Base-by-base conservation (phyloP, 2,329 filamentous ascomycete genomes). In the Volutella citrinella region DNA sequence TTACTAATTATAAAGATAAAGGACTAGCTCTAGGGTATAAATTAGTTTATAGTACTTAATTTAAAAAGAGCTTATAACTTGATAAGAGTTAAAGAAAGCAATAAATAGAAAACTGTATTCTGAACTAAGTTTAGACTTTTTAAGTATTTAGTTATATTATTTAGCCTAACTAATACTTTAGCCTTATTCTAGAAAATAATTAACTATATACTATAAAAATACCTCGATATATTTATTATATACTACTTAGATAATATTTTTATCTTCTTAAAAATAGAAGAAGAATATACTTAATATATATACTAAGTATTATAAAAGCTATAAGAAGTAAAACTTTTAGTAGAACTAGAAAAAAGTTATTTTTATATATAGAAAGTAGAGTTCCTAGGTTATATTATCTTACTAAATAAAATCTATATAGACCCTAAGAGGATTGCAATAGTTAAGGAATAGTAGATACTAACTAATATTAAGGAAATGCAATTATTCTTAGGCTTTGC, bases 91-190 rank as follows among this genome's bases (percentile, higher is more conserved):
- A 45, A 40, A 16, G 15, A 48, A 48, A 48, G 52, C 10, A 33
- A 65, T 30, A 47, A 64, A 43, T 63, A 43, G 48, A 62, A 59
- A 34, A 64, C 43, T 12, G 48, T 47, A 1, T 67, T 65, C 34
- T 19, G 38, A n/a, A n/a, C n/a, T n/a, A n/a, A n/a, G n/a, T n/a
- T n/a, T n/a, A n/a, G n/a, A n/a, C n/a, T n/a, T n/a, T n/a, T n/a
- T n/a, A n/a, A n/a, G n/a, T n/a, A n/a, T n/a, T n/a, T n/a, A n/a
- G n/a, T n/a, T n/a, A n/a, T 15, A 63, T 46, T 3, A 31, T 55
- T 60, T 43, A 43, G 23, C 14, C 27, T 57, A 29, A 47, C 31
- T 26, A 57, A 57, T 38, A 36, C 22, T 4, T 27, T 32, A 15
- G 26, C 10, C 17, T 31, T 26, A 24, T 51, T 49, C 22, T 32